Evolutionary conservation across 2,329 filamentous ascomycete genomes (phyloP), one percentile per base, ranked within the genome.

Genomic region (Penicillium digitatum): DNA sequence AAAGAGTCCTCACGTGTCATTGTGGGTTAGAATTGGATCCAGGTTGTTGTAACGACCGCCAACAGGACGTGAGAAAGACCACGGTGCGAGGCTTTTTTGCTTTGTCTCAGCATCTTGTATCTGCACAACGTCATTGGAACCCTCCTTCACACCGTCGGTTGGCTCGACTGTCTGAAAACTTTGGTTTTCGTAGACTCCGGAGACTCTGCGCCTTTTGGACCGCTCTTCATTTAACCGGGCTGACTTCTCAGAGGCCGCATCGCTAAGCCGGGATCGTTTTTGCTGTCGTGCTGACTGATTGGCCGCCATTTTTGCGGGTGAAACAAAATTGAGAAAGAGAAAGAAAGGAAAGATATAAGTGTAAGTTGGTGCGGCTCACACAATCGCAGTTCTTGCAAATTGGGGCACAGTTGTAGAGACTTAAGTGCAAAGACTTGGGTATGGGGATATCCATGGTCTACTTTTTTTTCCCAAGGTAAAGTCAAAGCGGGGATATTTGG

Each of bases 1-100:
- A 27, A 35, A 42, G 14, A 32, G n/a, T 22, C 66, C 74, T 63
- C 69, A 81, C 75, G 80, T 78, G 62, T 83, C 81, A 67, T 86
- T 81, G n/a, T 62, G 59, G 3, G 82, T 80, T 66, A 86, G 81
- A 9, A 84, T 65, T 6, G 84, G 81, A 62, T 86, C 81, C 47
- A 81, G 69, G 43, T 79, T 72, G 53, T 81, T 72, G 64, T 83
- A 82, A 52, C 78, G 78, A 22, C 84, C 84, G 38, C 81, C 83
- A 29, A 76, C 68, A 8, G 78, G 70, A n/a, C 74, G 68, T 18
- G 80, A 81, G 10, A 81, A 64, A 24, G 69, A 72, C 81, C 80
- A 83, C 24, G 60, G 57, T 34, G 59, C 48, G 48, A 52, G 45
- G 22, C 32, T 53, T 35, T 43, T 57, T 47, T 54, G 55, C 53